Base-by-base conservation (phyloP, 2,329 filamentous ascomycete genomes). In the Fusarium secorum region DNA sequence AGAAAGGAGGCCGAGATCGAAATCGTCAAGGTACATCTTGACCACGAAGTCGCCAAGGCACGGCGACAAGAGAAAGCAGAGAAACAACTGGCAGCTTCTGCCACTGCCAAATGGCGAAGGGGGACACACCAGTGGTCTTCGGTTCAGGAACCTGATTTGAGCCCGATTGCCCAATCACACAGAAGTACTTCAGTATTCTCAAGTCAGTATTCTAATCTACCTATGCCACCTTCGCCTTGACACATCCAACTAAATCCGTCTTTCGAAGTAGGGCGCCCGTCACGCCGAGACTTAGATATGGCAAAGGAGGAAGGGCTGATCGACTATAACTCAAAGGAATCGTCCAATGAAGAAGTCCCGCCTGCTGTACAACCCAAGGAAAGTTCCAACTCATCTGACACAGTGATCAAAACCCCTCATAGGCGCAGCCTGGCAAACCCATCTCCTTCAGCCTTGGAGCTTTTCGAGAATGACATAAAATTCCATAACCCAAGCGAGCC, bases 81-180 rank as follows among this genome's bases (percentile, higher is more conserved):
- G 5, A 74, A 82, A n/a, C 68, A 73, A 33, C 33, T 55, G 48
- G 63, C 72, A 26, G 57, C 64, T 75, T 79, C 39, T 63, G 76
- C 28, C 75, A 81, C 59, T 69, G 76, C 84, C 5, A 81, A 74
- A 67, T 88, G 84, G 86, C 81, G 78, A 59, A 81, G 81, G 28
- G 80, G 83, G 28, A 80, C 79, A 4, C 80, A 81, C 24, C 83
- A 85, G 59, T 88, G 86, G 86, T 86, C 84, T 8, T 87, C 85
- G 7, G 82, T 82, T 2, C 83, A 83, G 28, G 84, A 86, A 64
- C 85, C 86, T 15, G 78, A 79, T 11, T 72, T 88, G 48, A 87
- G 84, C 54, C 84, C 85, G 17, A 86, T 87, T 55, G 77, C 81
- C 24, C 82, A 86, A 74, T 86, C 84, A 67, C 58, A 73, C 33